Evolutionary conservation across 345 rosid genomes (phyloP), one percentile per base, ranked within the genome.

Genomic region (Rhodamnia rubescens): DNA sequence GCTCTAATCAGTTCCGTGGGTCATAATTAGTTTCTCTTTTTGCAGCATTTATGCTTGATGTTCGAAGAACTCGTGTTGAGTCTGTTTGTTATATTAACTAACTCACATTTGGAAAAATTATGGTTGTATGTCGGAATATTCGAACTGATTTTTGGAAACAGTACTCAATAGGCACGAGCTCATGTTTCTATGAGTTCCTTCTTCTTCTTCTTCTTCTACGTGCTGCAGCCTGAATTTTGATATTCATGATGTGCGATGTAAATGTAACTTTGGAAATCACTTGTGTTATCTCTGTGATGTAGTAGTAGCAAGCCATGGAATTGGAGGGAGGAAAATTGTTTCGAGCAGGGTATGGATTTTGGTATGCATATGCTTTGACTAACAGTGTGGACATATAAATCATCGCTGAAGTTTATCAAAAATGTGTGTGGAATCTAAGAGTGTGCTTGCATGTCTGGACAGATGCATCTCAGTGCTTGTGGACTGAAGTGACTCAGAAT

Each of bases 401-500:
- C 10, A 53, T 56, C 0, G 0, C 21, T 27, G 40, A 52, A 51
- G 56, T 82, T 82, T 11, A 53, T 82, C 1, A 42, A 40, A 80
- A 69, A 69, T 69, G 47, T 64, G 44, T 18, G 26, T 36, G 13
- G 26, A 69, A 69, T 69, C 21, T 36, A 18, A 69, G 80, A 69
- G 47, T 20, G 2, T 69, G 54, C 42, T 74, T 83, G 85, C 42
- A 81, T 86, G 8, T 74, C 61, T 86, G 85, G 47, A 47, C 84
- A 90, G 94, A 74, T 21, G 61, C 83, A 56, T 81, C 93, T 36
- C 86, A 86, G 42, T 82, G 90, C 88, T 53, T 87, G 29, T 93
- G 92, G 83, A 91, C 91, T 88, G 92, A 94, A 88, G 96, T 93
- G 85, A 22, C 92, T 64, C 87, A 93, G 81, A 96, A 94, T 82